Evolutionary conservation across 805 yeast genomes (phyloP).

Genomic region (Millerozyma acaciae): DNA sequence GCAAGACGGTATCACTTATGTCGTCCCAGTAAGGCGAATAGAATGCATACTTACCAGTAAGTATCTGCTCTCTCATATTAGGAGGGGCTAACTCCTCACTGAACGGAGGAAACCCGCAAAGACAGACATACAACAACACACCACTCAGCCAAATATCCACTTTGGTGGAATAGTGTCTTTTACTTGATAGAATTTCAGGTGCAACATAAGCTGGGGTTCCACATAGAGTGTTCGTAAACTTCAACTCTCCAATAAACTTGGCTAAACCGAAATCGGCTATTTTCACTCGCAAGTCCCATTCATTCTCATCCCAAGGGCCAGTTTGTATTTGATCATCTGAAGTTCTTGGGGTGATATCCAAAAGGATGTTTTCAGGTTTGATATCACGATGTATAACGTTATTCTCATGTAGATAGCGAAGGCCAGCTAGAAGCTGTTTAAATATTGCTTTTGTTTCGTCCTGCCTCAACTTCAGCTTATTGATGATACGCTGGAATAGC

Average conservation of each 20-base stretch:
- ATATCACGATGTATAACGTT: slow-evolving; percentile 44
- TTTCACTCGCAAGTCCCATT: slow-evolving; percentile 61
- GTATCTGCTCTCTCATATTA: slow-evolving; percentile 68
- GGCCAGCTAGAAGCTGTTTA: slow-evolving; percentile 40
- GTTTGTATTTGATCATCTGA: slow-evolving; percentile 25
- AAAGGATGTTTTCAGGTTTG: slow-evolving; percentile 42
- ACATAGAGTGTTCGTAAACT: slow-evolving; percentile 73
- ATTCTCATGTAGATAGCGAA: slow-evolving; percentile 35
- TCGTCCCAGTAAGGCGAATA: slow-evolving; percentile 79
- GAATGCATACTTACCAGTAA: slow-evolving; percentile 64
- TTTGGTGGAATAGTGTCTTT: slow-evolving; percentile 59
- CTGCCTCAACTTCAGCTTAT: slow-evolving; percentile 57
- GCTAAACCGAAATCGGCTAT: slow-evolving; percentile 82
- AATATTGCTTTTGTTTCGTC: slow-evolving; percentile 60
- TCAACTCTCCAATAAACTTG: slow-evolving; percentile 64
- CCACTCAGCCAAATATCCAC: slow-evolving; percentile 85
- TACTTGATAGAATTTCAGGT: slow-evolving; percentile 64
- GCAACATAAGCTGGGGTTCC: slow-evolving; percentile 90
- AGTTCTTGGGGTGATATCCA: slow-evolving; percentile 48
- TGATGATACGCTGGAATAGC: slow-evolving; percentile 65
- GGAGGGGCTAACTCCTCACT: slow-evolving; percentile 82
- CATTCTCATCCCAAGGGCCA: slow-evolving; percentile 60
- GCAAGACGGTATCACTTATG: slow-evolving; percentile 60
- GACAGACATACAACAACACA: slow-evolving; percentile 69
- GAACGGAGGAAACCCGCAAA: slow-evolving; percentile 84